Evolutionary conservation across 768 basidiomycete genomes (phyloP), one percentile per base, ranked within the genome.

Genomic region (Podaxis rugospora): DNA sequence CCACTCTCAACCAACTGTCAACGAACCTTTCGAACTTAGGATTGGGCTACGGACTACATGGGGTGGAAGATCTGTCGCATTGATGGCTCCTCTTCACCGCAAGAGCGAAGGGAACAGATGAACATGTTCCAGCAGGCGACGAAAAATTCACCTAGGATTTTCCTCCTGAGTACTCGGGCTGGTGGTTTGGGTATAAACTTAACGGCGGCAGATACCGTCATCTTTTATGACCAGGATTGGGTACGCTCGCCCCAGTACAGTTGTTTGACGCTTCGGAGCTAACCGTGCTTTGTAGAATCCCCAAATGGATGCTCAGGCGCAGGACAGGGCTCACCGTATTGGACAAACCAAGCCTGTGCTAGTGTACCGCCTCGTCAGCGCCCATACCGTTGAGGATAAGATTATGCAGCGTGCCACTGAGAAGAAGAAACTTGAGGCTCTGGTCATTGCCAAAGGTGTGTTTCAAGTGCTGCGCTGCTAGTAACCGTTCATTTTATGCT

Each of bases 301-400:
- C 0, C 95, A 97, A 76, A 95, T 95, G 87, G 96, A 99, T 65
- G 79, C 92, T 2, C 96, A 99, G 75, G 96, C 96, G 0, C 92
- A 95, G 70, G 96, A 97, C 66, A 83, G 96, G 37, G 95, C 95
- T 0, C 96, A 99, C 72, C 86, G 97, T 10, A 98, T 99, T 51
- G 96, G 96, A 1, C 96, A 98, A 75, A 97, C 86, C 28, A 87
- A 79, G 65, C 93, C 94, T 0, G 94, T 97, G 55, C 79, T 97
- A 47, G 87, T 97, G 60, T 96, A 93, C 76, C 82, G 96, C 40
- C 79, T 98, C 3, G 85, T 96, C 39, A 90, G 87, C 21, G 88
- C 85, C 4, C 89, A 95, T 72, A 97, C 94, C 2, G 81, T 99
- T 66, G 96, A 99, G 77, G 90, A 88, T 42, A 90, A 88, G 72